Evolutionary conservation across 2,329 filamentous ascomycete species (phyloP).

Genomic region (Cercospora zeina): DNA sequence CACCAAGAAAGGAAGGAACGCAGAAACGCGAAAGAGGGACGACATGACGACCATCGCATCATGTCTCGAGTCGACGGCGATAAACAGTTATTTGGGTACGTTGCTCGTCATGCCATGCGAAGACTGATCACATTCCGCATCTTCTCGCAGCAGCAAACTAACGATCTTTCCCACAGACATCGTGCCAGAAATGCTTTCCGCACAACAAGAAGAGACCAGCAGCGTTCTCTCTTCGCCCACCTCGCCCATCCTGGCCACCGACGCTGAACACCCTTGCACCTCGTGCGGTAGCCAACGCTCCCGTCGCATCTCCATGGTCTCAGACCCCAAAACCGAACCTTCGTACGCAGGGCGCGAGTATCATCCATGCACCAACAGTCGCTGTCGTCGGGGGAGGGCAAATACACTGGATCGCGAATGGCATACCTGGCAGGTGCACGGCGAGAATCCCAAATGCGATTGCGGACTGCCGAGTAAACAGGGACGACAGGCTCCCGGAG

Average conservation of each 20-base stretch:
- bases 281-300: constrained; percentile 23
- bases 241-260: constrained; percentile 12
- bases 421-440: constrained; percentile 24
- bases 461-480: constrained; percentile 26
- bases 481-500: background rate
- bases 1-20: background rate
- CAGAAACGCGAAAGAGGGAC: background rate
- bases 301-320: constrained; percentile 20
- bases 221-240: constrained; percentile 7
- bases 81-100: constrained; percentile 14
- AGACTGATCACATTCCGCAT: background rate
- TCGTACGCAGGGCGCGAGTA: constrained; percentile 19
- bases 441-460: constrained; percentile 27
- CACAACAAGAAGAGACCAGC: constrained; percentile 4
- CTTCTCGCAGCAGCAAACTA: background rate
- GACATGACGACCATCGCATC: constrained; percentile 11
- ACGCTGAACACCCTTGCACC: constrained; percentile 26
- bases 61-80: constrained; percentile 16
- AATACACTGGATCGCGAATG: constrained; percentile 22
- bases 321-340: constrained; percentile 17
- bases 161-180: constrained; percentile 15
- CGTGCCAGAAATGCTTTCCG: constrained; percentile 21
- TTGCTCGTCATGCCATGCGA: background rate
- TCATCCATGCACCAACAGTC: constrained; percentile 25
- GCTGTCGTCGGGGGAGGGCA: constrained; percentile 21